Conservation (phyloP, 2,329 filamentous ascomycete genomes). For the Pseudocercospora macadamiae region DNA sequence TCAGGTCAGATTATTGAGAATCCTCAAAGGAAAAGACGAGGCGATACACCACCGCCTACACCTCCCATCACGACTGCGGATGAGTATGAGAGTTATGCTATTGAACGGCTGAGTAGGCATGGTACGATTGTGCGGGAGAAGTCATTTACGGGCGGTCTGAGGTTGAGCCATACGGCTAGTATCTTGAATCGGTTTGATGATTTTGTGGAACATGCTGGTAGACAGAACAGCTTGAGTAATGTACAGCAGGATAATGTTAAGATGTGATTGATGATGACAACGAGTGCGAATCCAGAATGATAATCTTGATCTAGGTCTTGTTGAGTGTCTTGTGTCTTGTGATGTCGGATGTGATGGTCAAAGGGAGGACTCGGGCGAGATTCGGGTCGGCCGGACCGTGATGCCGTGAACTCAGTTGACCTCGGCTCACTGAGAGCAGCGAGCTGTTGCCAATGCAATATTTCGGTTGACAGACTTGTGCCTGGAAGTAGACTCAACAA, state of each 20-base stretch:
- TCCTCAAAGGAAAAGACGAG: background rate
- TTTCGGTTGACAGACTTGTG: background rate
- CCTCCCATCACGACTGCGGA: conserved; percentile 22
- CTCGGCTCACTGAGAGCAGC: background rate
- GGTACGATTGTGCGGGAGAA: conserved; percentile 1
- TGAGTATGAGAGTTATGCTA: conserved; percentile 27
- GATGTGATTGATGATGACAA: too few relatives aligned
- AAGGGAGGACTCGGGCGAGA: background rate
- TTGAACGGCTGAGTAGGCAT: conserved; percentile 21
- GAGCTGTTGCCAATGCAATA: conserved; percentile 5
- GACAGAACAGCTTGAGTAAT: too few relatives aligned
- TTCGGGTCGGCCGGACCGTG: background rate
- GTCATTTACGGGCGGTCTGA: background rate
- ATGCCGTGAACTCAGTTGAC: background rate
- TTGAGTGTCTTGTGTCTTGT: too few relatives aligned
- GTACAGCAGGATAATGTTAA: too few relatives aligned
- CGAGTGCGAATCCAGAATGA: too few relatives aligned
- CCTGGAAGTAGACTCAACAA: background rate
- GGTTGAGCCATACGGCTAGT: conserved; percentile 3
- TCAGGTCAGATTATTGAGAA: background rate
- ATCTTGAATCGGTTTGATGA: conserved; percentile 16
- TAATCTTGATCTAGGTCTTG: too few relatives aligned
- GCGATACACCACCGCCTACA: background rate
- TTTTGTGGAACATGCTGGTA: too few relatives aligned
- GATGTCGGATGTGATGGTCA: background rate